These are phyloP conservation scores for Austroboletus rostrupii DNA, from an alignment of 1,284 basidiomycete species.

Conservation along the genomic window DNA sequence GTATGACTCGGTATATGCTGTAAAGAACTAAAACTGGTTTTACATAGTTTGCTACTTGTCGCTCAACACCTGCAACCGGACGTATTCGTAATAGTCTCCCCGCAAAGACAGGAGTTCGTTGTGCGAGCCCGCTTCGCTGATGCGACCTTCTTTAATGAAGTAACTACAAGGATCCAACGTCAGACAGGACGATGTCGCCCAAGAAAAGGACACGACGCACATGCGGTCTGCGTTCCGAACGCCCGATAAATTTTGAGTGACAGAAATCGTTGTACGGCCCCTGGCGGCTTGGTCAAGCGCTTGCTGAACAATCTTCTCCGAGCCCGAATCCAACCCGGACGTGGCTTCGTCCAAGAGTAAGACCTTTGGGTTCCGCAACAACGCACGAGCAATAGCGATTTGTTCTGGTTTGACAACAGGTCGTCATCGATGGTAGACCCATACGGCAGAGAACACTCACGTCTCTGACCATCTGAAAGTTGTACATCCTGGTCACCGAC, in stretches of 20 bases:
- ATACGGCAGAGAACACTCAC: slow-evolving; percentile 40
- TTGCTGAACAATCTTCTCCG: slow-evolving; percentile 91
- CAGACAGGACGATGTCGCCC: slow-evolving; percentile 4
- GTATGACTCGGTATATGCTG: too few relatives aligned
- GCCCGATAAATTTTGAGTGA: slow-evolving; percentile 89
- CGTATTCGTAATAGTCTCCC: slow-evolving; percentile 85
- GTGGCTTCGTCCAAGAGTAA: slow-evolving; percentile 90
- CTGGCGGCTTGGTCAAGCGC: slow-evolving; percentile 89
- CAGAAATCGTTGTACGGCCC: slow-evolving; percentile 88
- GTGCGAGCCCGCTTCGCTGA: slow-evolving; percentile 87
- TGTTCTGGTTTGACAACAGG: slow-evolving; percentile 53
- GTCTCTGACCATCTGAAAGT: slow-evolving; percentile 91
- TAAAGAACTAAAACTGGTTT: too few relatives aligned
- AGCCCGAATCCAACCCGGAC: slow-evolving; percentile 91
- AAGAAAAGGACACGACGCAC: slow-evolving; percentile 40
- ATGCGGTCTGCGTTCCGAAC: slow-evolving; percentile 95
- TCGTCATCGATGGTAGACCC: not conserved
- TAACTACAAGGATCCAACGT: slow-evolving; percentile 48
- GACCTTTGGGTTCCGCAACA: slow-evolving; percentile 94
- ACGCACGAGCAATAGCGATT: slow-evolving; percentile 93
- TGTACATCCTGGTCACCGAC: slow-evolving; percentile 93
- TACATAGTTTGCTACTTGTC: slow-evolving; percentile 37
- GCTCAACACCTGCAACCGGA: slow-evolving; percentile 78
- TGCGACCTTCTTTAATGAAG: slow-evolving; percentile 85
- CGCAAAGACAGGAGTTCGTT: slow-evolving; percentile 70